Base-by-base conservation (phyloP, 106 monocot genomes). In the Dendrobium catenatum region DNA sequence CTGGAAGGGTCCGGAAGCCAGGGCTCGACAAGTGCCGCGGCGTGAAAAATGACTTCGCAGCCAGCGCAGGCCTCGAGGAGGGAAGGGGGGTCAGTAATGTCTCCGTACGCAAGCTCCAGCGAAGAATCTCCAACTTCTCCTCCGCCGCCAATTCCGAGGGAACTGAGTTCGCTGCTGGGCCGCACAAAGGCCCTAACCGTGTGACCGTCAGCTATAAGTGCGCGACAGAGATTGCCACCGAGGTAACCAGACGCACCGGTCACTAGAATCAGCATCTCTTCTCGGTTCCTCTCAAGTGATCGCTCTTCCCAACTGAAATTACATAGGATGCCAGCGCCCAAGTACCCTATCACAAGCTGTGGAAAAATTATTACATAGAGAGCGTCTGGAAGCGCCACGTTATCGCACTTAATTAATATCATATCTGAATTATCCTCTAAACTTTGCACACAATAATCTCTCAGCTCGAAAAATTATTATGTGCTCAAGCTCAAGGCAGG, bases 161-260 rank as follows among this genome's bases (percentile, higher is more conserved):
- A 85, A 75, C 75, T 74, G 72, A 91, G 77, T 37, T 94, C 89
- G 80, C 94, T 91, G 78, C 81, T 91, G 11, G 79, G 86, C 37
- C 91, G 85, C 31, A 91, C 91, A 78, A 98, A 85, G 27, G 91
- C 91, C 1, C 92, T 85, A 9, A 95, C 98, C 74, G 49, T 4
- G 84, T 95, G 80, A 6, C 93, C 92, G 3, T 84, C 85, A 15
- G 61, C 75, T 6, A 89, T 73, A 42, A 98, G 89, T 9, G 84
- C 88, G 43, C 82, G 78, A 85, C 94, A 94, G 18, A 98, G 86
- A 20, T 16, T n/a, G 54, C 91, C 89, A 47, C 98, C 98, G 31
- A 98, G 88, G 83, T 86, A 98, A 0, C 98, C 98, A 26, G 98
- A 87, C 18, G 98, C 95, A 41, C 95, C 98, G 68, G 92, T 98